Evolutionary conservation across 1,139 yeast species (phyloP).

Genomic region (Kodamaea sp.): DNA sequence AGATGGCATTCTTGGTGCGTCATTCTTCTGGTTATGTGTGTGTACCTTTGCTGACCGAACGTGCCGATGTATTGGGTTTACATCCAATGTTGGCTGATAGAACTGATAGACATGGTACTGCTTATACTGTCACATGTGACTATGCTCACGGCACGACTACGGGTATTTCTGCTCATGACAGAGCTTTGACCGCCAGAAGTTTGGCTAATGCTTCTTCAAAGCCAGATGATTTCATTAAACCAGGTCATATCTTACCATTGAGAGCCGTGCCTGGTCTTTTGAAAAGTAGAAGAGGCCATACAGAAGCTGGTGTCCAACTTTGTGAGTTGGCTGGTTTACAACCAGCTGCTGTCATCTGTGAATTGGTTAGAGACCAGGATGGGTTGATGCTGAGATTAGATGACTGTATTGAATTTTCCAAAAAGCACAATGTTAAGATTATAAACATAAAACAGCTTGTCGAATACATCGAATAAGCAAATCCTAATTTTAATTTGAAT

Average conservation of each 20-base stretch:
- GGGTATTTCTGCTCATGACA: slow-evolving; percentile 92
- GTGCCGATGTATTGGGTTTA: slow-evolving; percentile 76
- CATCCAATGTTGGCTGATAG: slow-evolving; percentile 68
- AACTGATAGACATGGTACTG: slow-evolving; percentile 92
- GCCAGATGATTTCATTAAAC: slow-evolving; percentile 72
- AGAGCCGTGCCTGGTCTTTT: slow-evolving; percentile 89
- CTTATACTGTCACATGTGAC: slow-evolving; percentile 92
- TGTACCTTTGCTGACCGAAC: slow-evolving; percentile 73
- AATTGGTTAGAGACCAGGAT: slow-evolving; percentile 86
- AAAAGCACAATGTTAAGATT: slow-evolving; percentile 60
- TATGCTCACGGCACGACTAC: slow-evolving; percentile 87
- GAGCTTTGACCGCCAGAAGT: slow-evolving; percentile 75
- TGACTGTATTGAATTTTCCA: slow-evolving; percentile 74
- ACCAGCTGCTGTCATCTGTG: slow-evolving; percentile 93
- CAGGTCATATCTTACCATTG: slow-evolving; percentile 92
- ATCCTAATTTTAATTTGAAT: background rate
- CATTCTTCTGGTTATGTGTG: slow-evolving; percentile 92
- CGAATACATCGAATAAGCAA: slow-evolving; percentile 32
- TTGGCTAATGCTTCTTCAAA: slow-evolving; percentile 60
- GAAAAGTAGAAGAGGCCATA: slow-evolving; percentile 85
- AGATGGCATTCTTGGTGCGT: slow-evolving; percentile 93
- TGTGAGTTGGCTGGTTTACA: slow-evolving; percentile 71
- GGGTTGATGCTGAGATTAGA: slow-evolving; percentile 94
- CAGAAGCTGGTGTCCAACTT: slow-evolving; percentile 94
- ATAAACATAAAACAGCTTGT: slow-evolving; percentile 79